Base-by-base conservation (phyloP, 73 alveolate species). In the Paramecium primaurelia region DNA sequence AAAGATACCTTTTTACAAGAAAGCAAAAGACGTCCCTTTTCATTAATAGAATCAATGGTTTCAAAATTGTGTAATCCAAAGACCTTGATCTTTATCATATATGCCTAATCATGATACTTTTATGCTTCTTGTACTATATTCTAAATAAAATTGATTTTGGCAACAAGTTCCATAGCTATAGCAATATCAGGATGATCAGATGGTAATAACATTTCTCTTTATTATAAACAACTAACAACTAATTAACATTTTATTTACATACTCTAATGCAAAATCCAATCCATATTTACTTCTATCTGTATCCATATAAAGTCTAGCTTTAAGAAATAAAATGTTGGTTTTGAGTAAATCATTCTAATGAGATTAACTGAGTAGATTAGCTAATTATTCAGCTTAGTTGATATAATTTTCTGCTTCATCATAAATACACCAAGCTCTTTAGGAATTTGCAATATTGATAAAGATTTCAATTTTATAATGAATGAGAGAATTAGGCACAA, bases 121-220 rank as follows among this genome's bases (percentile, higher is more conserved):
- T 45, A 45, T 26, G 91, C 91, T 25, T 49, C 49, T 14, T 80
- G 2, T 1, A 45, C 32, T 8, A 32, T 8, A 42, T 44, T 44
- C 9, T 49, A 36, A 12, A 36, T 32, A 80, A 80, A 45, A 49
- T 80, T 32, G 11, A 80, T 45, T 47, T 80, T 80, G 6, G 77
- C 91, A 59, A 80, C 91, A 12, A 80, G 58, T 49, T 80, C 91
- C 58, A 42, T 26, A 0, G 91, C 91, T 18, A 80, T 26, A 14
- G 91, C 91, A 38, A 80, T 80, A 6, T 80, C 91, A 16, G 91
- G 91, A 47, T 80, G 91, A 25, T 80, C 75, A 80, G 11, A 45
- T 44, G 16, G 45, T 7, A 80, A 45, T 16, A 80, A 36, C 37
- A 1, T 36, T 18, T 80, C 44, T 36, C 73, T 42, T 64, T 45